A percentile compares a stretch with the other conserved stretches of the same genome.
phyloP scores from a whole-genome alignment of 2,329 filamentous ascomycete species.

The Microcyclospora pomicola region DNA sequence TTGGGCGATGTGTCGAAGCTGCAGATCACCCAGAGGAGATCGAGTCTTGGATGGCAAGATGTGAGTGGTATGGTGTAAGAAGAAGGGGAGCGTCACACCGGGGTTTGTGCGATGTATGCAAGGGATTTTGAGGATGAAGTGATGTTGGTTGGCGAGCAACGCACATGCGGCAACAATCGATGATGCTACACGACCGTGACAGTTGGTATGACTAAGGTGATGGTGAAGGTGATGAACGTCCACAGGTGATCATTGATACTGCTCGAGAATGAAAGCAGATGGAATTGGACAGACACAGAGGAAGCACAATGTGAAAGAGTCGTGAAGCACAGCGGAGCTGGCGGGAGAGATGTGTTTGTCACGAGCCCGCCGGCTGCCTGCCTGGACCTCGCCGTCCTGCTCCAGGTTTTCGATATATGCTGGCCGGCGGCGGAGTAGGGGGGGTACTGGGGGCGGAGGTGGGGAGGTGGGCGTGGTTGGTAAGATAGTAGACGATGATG shows the following conservation, averaged over 20 bases:
- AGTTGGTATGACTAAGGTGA: slow-evolving; percentile 1
- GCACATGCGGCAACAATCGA: background rate
- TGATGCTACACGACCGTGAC: slow-evolving; percentile 1
- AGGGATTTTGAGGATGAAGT: too few species aligned
- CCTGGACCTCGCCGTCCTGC: too few species aligned
- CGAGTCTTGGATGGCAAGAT: background rate
- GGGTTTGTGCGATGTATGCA: too few species aligned
- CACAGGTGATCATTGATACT: background rate
- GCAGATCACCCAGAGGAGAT: slow-evolving; percentile 14
- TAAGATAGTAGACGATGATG: background rate
- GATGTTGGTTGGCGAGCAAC: too few species aligned
- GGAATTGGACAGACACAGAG: too few species aligned
- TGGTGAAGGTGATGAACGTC: background rate
- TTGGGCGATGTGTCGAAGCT: slow-evolving; percentile 7
- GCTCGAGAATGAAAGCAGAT: too few species aligned
- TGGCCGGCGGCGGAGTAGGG: background rate
- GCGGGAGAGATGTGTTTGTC: slow-evolving; percentile 1
- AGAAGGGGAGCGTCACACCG: too few species aligned
- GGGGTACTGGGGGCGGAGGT: background rate
- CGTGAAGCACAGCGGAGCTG: background rate
- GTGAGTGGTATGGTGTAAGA: background rate
- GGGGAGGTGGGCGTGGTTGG: background rate
- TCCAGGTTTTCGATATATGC: background rate
- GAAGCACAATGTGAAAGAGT: too few species aligned
- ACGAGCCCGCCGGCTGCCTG: background rate